phyloP scores from a whole-genome alignment of 1,284 basidiomycete species.

The Agroathelia rolfsii region DNA sequence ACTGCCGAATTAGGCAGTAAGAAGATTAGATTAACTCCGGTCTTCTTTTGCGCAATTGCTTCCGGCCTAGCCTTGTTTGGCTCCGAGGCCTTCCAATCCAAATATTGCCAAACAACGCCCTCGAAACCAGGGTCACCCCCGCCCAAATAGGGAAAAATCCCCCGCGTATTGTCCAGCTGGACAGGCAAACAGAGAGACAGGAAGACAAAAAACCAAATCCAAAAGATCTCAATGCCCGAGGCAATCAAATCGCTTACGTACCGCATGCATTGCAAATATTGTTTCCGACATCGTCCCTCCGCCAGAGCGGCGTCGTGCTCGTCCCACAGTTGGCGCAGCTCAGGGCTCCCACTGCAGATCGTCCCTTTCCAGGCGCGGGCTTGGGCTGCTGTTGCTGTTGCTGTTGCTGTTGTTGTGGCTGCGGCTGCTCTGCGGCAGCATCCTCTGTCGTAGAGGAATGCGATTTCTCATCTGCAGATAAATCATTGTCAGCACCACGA shows the following conservation, averaged over 20 bases:
- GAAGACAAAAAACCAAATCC: conserved; percentile 14
- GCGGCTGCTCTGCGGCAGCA: conserved; percentile 12
- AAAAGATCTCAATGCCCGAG: conserved; percentile 12
- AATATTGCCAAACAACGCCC: no score
- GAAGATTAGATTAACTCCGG: no score
- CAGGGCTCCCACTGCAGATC: conserved; percentile 64
- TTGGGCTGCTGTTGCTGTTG: conserved; percentile 21
- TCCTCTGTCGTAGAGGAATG: no score
- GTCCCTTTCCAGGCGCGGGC: conserved; percentile 18
- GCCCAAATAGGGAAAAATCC: not conserved
- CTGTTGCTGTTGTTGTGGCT: conserved; percentile 20
- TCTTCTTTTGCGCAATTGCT: no score
- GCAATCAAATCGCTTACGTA: conserved; percentile 34
- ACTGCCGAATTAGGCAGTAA: no score
- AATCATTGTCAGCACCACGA: no score
- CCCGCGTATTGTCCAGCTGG: not conserved
- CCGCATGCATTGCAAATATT: conserved; percentile 91
- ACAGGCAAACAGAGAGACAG: conserved; percentile 18
- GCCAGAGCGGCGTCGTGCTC: conserved; percentile 89
- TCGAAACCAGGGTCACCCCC: no score
- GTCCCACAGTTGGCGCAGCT: conserved; percentile 89
- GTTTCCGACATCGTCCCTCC: conserved; percentile 88
- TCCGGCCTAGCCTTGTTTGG: no score
- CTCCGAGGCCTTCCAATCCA: no score
- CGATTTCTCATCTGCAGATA: no score